Percentiles rank a stretch among this genome's conserved stretches.
These are phyloP conservation scores for Polytrichum formosum DNA, from an alignment of 225 moss, liverwort and hornwort genomes.

Conservation along the genomic window DNA sequence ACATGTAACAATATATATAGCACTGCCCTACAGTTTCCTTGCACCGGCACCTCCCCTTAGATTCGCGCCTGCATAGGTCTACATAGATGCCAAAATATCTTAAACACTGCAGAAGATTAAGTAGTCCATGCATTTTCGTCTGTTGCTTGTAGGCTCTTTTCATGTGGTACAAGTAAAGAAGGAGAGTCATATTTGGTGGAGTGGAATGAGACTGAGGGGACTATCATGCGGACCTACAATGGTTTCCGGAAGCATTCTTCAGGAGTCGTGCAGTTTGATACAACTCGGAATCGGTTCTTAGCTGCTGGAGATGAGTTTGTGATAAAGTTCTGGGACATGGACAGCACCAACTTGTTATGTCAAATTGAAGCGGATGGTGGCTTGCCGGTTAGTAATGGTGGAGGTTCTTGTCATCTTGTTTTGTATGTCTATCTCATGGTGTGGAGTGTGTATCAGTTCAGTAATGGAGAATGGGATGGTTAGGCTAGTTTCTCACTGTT, in stretches of 20 bases:
- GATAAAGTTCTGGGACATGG: conserved; percentile 99
- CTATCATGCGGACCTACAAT: conserved; percentile 92
- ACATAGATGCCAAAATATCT: too few relatives aligned
- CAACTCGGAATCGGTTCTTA: conserved; percentile 88
- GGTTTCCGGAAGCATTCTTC: conserved; percentile 97
- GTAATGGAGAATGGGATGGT: too few relatives aligned
- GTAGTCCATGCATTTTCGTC: not conserved
- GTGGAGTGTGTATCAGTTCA: too few relatives aligned
- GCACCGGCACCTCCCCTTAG: too few relatives aligned
- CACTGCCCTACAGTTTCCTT: too few relatives aligned
- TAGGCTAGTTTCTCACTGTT: too few relatives aligned
- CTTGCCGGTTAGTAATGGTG: conserved; percentile 56
- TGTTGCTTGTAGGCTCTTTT: conserved; percentile 67
- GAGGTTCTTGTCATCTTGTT: too few relatives aligned
- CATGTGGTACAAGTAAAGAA: conserved; percentile 97
- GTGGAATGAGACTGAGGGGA: conserved; percentile 99
- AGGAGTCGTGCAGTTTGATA: conserved; percentile 97
- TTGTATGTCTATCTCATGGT: not conserved
- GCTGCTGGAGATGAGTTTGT: conserved; percentile 97
- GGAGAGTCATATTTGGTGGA: conserved; percentile 94
- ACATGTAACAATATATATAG: too few relatives aligned
- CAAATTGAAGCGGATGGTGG: conserved; percentile 96
- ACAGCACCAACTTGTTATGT: conserved; percentile 74
- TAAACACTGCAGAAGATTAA: not conserved
- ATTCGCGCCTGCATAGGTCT: too few relatives aligned